A percentile compares a stretch with the other conserved stretches of the same genome.
These are phyloP conservation scores for Mycena metata DNA, from an alignment of 768 basidiomycete species.

Conservation along the genomic window DNA sequence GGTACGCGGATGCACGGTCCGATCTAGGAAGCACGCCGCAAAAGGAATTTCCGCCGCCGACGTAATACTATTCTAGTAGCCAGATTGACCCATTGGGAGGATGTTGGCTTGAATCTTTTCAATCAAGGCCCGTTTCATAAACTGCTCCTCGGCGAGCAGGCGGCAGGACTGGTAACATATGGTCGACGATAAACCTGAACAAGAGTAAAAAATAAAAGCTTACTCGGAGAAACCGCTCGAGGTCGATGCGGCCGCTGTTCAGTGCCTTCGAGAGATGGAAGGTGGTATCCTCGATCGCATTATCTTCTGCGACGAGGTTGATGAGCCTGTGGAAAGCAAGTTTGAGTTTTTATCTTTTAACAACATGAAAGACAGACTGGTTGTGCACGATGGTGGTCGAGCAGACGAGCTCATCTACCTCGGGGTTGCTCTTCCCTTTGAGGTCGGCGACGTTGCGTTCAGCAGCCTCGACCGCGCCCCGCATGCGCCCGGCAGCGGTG, in stretches of 20 bases:
- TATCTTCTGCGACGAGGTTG: conserved; percentile 98
- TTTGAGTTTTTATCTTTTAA: conserved; percentile 23
- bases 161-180: conserved; percentile 73
- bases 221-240: conserved; percentile 94
- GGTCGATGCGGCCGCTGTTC: conserved; percentile 91
- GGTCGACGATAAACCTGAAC: conserved; percentile 9
- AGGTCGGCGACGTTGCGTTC: conserved; percentile 84
- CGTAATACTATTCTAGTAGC: conserved; percentile 18
- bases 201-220: conserved; percentile 47
- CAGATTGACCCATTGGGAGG: conserved; percentile 64
- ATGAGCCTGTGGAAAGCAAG: conserved; percentile 73
- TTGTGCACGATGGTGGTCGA: conserved; percentile 96
- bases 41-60: conserved; percentile 22
- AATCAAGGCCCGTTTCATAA: conserved; percentile 94
- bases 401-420: conserved; percentile 97
- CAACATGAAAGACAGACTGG: conserved; percentile 71
- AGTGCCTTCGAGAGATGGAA: conserved; percentile 96
- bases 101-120: conserved; percentile 86
- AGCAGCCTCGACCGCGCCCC: conserved; percentile 71
- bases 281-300: conserved; percentile 97
- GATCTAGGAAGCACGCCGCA: conserved; percentile 17
- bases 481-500: conserved; percentile 78
- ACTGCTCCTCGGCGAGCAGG: conserved; percentile 93
- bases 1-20: too few relatives aligned
- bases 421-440: conserved; percentile 87